A percentile compares a stretch with the other conserved stretches of the same genome.
These are phyloP conservation scores for Solanum virginianum DNA, from an alignment of 257 asterid genomes.

Conservation along the genomic window DNA sequence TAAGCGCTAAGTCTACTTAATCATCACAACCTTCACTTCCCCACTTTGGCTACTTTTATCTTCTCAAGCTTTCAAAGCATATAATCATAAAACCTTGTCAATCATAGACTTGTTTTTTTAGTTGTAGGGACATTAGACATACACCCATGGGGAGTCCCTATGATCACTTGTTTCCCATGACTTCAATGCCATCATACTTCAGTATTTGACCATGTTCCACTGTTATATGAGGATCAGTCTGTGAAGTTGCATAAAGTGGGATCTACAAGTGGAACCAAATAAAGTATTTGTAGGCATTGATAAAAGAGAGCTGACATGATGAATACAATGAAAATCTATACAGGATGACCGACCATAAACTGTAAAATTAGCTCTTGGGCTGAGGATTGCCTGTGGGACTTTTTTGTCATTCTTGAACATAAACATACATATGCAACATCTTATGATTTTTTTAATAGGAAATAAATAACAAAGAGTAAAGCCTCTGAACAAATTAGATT, in stretches of 20 bases:
- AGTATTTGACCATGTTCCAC: neutral
- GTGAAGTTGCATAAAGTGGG: neutral
- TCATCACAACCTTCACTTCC: constrained; percentile 10
- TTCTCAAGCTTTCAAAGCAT: constrained; percentile 18
- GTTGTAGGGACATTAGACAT: neutral
- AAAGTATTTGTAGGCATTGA: neutral
- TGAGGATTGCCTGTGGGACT: too few relatives aligned
- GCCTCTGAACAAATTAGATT: neutral
- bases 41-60: constrained; percentile 1
- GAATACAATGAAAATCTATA: neutral
- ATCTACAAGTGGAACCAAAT: neutral
- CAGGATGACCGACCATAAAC: neutral
- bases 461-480: neutral
- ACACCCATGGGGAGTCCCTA: neutral
- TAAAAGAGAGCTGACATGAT: neutral
- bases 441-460: neutral
- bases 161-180: neutral
- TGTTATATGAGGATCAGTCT: neutral
- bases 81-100: constrained; percentile 17
- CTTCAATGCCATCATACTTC: neutral
- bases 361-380: too few relatives aligned
- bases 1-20: constrained; percentile 2
- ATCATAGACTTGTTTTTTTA: neutral
- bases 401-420: too few relatives aligned
- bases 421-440: neutral